phyloP scores from a whole-genome alignment of 352 stramenopile genomes.

The Blastocystis sp. region DNA sequence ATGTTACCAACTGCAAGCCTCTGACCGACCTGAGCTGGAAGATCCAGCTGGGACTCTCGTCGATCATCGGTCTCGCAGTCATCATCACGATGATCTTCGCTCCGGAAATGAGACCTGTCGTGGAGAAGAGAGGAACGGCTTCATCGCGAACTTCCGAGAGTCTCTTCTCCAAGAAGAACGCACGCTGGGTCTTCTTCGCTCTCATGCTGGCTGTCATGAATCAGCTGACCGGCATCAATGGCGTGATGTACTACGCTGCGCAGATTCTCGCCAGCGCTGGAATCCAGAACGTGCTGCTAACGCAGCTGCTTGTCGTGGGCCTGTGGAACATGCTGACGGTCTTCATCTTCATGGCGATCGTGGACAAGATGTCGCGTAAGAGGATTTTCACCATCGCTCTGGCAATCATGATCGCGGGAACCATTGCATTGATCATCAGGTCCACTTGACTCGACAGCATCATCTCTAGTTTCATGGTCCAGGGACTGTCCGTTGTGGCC shows the following conservation, averaged over 20 bases:
- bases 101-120: neutral
- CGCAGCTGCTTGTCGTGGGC: conserved; percentile 45
- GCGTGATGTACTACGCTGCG: conserved; percentile 48
- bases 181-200: conserved; percentile 34
- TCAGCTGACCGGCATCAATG: conserved; percentile 52
- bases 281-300: conserved; percentile 35
- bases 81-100: conserved; percentile 34
- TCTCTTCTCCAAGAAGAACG: conserved; percentile 20
- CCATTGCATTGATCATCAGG: neutral
- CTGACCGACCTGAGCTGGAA: conserved; percentile 29
- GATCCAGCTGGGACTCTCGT: conserved; percentile 19
- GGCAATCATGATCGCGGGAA: conserved; percentile 12
- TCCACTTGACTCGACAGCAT: neutral
- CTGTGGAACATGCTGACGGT: conserved; percentile 56
- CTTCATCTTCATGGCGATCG: conserved; percentile 57
- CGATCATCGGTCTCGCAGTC: neutral
- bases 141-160: too few species aligned
- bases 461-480: conserved; percentile 3
- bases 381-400: conserved; percentile 49
- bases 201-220: conserved; percentile 56
- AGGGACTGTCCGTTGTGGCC: conserved; percentile 6
- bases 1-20: conserved; percentile 3
- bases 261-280: conserved; percentile 43
- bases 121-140: neutral
- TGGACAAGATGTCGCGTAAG: conserved; percentile 20